A percentile compares a stretch with the other conserved stretches of the same genome.
These are phyloP conservation scores for Begonia loranthoides DNA, from an alignment of 306 rosid species.

Conservation along the genomic window DNA sequence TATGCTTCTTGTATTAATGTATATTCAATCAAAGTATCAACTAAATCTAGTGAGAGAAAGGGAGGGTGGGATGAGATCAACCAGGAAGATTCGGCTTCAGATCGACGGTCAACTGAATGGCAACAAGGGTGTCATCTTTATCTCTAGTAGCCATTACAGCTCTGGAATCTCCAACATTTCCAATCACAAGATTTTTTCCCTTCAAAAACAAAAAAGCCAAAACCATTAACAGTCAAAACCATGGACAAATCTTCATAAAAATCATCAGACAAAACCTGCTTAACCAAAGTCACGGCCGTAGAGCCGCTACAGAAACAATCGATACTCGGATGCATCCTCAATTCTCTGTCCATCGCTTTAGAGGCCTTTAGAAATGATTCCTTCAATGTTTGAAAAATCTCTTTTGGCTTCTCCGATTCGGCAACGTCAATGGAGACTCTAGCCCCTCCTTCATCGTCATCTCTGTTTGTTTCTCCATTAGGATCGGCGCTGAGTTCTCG, in stretches of 20 bases:
- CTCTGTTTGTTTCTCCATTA: constrained; percentile 50
- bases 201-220: constrained; percentile 22
- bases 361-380: constrained; percentile 81
- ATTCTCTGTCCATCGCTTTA: constrained; percentile 81
- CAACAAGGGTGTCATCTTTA: constrained; percentile 41
- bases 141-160: constrained; percentile 88
- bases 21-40: too few relatives aligned
- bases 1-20: too few relatives aligned
- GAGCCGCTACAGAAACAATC: constrained; percentile 97
- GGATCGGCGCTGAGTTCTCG: constrained; percentile 52
- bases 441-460: constrained; percentile 65
- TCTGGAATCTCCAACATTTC: constrained; percentile 94
- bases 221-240: constrained; percentile 7
- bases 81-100: constrained; percentile 99
- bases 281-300: constrained; percentile 85
- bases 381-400: constrained; percentile 59
- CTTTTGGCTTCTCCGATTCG: constrained; percentile 57
- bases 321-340: constrained; percentile 50
- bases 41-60: background rate
- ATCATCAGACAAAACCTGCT: constrained; percentile 46
- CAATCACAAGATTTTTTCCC: constrained; percentile 78
- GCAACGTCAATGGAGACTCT: constrained; percentile 42
- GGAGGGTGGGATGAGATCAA: constrained; percentile 3
- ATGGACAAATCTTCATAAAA: constrained; percentile 7
- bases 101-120: constrained; percentile 95